Conservation (phyloP, 805 yeast genomes). For the Saturnispora zaruensis region DNA sequence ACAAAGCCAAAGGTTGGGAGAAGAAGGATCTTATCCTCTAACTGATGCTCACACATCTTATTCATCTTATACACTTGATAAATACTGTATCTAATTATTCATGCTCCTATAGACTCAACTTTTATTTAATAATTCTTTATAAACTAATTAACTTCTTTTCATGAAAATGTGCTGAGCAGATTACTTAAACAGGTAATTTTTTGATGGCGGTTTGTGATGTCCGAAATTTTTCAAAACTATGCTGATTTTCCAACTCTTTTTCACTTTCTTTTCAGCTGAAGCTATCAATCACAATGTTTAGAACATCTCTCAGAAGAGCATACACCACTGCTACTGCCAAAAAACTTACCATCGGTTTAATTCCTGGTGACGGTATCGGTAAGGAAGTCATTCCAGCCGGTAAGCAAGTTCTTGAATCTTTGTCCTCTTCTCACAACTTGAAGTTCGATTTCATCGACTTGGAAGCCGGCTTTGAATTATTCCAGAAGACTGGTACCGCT, state of each 20-base stretch:
- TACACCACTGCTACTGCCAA: conserved; percentile 33
- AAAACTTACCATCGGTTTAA: conserved; percentile 54
- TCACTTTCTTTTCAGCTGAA: not conserved
- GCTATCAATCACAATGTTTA: conserved; percentile 6
- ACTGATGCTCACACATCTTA: not conserved
- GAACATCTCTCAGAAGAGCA: conserved; percentile 23
- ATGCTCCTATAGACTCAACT: not conserved
- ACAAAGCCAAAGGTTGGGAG: conserved; percentile 29
- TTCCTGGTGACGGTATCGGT: conserved; percentile 99
- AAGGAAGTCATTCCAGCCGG: conserved; percentile 98
- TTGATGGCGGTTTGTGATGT: not conserved
- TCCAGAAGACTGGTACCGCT: conserved; percentile 92
- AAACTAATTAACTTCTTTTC: not conserved
- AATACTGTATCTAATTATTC: not conserved
- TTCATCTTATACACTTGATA: not conserved
- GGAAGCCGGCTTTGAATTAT: conserved; percentile 91
- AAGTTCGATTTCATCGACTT: conserved; percentile 80
- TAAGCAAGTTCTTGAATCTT: conserved; percentile 70
- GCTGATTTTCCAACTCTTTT: not conserved
- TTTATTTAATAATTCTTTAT: not conserved
- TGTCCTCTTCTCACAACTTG: conserved; percentile 68
- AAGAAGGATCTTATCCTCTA: conserved; percentile 24
- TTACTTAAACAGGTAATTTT: conserved; percentile 2
- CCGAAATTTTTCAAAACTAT: not conserved
- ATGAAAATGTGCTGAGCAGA: not conserved